Percentiles rank a stretch among this genome's conserved stretches.
phyloP scores from a whole-genome alignment of 441 rosid genomes.

The Pelargonium australe region DNA sequence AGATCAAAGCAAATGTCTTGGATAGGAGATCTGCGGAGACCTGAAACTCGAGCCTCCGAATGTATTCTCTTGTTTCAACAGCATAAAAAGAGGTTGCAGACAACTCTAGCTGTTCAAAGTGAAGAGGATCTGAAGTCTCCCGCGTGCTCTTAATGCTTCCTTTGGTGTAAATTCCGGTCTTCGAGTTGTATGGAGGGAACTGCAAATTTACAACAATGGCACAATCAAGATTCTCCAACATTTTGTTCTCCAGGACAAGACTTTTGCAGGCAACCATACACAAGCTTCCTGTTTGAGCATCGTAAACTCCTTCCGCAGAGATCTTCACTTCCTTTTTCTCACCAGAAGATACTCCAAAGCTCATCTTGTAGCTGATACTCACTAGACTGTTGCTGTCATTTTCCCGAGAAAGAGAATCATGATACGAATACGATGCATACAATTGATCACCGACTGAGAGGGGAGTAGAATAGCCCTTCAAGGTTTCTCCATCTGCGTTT shows the following conservation, averaged over 20 bases:
- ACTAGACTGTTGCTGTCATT: neutral
- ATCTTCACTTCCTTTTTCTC: neutral
- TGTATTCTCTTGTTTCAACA: neutral
- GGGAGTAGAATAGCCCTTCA: neutral
- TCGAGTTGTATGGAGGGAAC: neutral
- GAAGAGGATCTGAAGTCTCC: neutral
- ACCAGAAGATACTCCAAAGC: neutral
- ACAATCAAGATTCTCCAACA: neutral
- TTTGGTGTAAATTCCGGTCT: neutral
- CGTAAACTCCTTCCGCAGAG: neutral
- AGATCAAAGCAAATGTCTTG: neutral
- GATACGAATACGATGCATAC: neutral
- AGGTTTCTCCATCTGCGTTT: neutral
- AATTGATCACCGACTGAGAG: neutral
- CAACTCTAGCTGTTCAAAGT: neutral
- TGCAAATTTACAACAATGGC: neutral
- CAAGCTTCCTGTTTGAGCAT: slow-evolving; percentile 2
- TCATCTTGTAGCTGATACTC: neutral
- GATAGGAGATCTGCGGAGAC: neutral
- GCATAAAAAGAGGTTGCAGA: neutral
- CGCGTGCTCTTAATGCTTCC: neutral
- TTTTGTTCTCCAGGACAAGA: neutral
- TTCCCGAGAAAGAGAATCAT: neutral
- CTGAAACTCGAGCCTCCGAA: neutral
- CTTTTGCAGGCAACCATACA: neutral